A percentile compares a stretch with the other conserved stretches of the same genome.
These are phyloP conservation scores for Trichoderma virens DNA, from an alignment of 495 filamentous ascomycete genomes.

Conservation along the genomic window DNA sequence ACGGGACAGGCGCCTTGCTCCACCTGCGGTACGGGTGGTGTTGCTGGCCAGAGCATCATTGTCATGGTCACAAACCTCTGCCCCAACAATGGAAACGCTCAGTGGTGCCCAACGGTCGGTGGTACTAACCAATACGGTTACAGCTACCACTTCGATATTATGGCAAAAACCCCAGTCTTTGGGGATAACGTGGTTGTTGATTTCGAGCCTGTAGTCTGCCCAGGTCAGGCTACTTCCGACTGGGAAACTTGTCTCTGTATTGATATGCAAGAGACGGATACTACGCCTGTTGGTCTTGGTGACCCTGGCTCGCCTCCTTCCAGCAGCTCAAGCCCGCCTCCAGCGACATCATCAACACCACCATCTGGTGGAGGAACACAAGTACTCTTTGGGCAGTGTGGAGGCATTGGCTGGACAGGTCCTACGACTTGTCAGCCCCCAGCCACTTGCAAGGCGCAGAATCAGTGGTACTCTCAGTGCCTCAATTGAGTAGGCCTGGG, in stretches of 20 bases:
- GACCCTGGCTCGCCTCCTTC: background rate
- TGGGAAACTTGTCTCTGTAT: background rate
- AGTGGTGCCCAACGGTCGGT: constrained; percentile 29
- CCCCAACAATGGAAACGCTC: constrained; percentile 30
- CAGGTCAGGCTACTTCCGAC: constrained; percentile 13
- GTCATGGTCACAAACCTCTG: constrained; percentile 38
- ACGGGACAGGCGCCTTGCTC: constrained; percentile 26
- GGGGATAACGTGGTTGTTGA: constrained; percentile 34
- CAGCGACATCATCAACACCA: background rate
- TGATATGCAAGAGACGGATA: background rate
- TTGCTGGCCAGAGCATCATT: constrained; percentile 27
- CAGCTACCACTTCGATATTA: constrained; percentile 36
- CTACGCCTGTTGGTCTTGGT: background rate
- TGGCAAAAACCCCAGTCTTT: constrained; percentile 28
- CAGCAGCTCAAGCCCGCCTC: background rate
- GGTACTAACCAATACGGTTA: constrained; percentile 32
- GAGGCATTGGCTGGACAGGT: background rate
- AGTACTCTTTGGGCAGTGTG: background rate
- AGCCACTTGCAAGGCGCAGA: background rate
- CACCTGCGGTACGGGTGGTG: constrained; percentile 27
- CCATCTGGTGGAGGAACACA: background rate
- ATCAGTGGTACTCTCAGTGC: background rate
- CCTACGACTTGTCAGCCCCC: background rate
- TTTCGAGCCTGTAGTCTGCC: constrained; percentile 29
- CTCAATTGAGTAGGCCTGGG: too few relatives aligned